Base-by-base conservation (phyloP, 2,329 filamentous ascomycete genomes). In the Dothistroma pini region DNA sequence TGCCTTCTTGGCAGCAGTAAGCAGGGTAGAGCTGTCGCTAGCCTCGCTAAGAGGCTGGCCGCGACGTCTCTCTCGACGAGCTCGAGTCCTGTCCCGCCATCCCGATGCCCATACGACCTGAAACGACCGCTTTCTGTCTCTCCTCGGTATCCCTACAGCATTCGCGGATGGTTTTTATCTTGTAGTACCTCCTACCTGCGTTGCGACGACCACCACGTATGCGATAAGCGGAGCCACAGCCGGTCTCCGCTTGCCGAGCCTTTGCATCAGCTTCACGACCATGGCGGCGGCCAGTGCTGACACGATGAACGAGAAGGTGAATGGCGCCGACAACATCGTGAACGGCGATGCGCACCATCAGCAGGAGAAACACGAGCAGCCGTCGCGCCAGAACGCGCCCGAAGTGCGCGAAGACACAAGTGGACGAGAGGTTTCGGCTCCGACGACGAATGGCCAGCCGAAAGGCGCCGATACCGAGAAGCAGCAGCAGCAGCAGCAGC, bases 401-500 rank as follows among this genome's bases (percentile, higher is more conserved):
- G 21, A 56, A 32, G 29, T 47, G 38, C 44, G 32, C 32, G 54
- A 54, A 25, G 34, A 32, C 35, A 55, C 52, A 38, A 47, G 56
- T 29, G 59, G 60, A 53, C 54, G 62, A 57, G 52, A 48, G 53
- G 35, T 32, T 50, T 57, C 22, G 44, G 60, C 29, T 32, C 51
- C 22, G 57, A 59, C 58, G 32, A 32, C 50, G n/a, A 62, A 63
- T 50, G 56, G 48, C 31, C 61, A 56, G 56, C 58, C 60, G 57
- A 57, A 56, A 41, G 59, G 54, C 34, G 55, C 56, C 22, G 48
- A 31, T 16, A 44, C 3, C 16, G 63, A 63, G 56, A 58, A 62
- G 56, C 54, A 59, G 56, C 56, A 61, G n/a, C 61, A 62, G 56
- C 54, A 59, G 56, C 56, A 61, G n/a, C 61, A 63, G 56, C 56